Base-by-base conservation (phyloP, 2,329 filamentous ascomycete species). In the Alternaria longipes region DNA sequence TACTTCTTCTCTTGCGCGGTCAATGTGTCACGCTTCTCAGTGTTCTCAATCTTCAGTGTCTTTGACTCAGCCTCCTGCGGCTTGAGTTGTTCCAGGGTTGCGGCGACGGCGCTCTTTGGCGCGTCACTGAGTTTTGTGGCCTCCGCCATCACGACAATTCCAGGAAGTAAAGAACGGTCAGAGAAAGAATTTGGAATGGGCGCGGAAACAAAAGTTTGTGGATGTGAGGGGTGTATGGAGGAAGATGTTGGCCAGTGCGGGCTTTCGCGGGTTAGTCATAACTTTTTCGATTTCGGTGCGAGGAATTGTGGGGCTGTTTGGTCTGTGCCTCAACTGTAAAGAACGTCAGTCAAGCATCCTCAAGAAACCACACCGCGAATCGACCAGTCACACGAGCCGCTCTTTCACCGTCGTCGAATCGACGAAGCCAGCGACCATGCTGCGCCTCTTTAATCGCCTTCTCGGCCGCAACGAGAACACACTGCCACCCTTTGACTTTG, bases 1-100 rank as follows among this genome's bases (percentile, higher is more conserved):
- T 97, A 97, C 78, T 93, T 93, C 83, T 95, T 96, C 83, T 98
- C 94, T 73, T 90, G 87, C 32, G 88, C 88, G 71, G 95, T 90
- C 68, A 97, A 84, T 52, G 89, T 87, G 75, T 97, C 93, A 78
- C 93, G 86, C 82, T 97, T 97, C 74, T 96, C 92, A 40, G 93
- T 97, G 74, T 88, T 89, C 80, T 90, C 88, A 65, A 90, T 84
- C 75, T 90, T 89, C 64, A 90, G 79, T 41, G 87, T 90, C 65
- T 88, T 88, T 71, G 86, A 84, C 47, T 84, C 81, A 71, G 81
- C 81, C 68, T 84, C 81, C 73, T 80, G 81, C 56, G 85, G 84
- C 73, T 86, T 84, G 69, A 88, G 80, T 66, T 84, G 83, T 72
- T 83, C 82, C 67, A 85, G 79, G 45, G 85, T 86, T 44, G 80